Evolutionary conservation across 805 yeast species (phyloP).

Genomic region (Sugiyamaella qingdaonensis): DNA sequence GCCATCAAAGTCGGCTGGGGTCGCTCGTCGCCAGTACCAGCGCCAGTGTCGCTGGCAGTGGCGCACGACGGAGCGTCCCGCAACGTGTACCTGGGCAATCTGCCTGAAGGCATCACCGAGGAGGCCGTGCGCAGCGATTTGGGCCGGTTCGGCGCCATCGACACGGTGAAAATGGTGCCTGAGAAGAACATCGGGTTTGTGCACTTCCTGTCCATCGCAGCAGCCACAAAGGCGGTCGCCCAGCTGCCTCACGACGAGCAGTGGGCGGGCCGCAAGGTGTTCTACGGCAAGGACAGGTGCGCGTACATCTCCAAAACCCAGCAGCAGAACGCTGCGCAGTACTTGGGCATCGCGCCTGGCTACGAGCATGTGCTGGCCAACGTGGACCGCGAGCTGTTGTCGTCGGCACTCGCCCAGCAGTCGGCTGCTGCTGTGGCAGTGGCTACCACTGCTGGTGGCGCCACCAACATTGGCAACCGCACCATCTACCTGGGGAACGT

Average conservation of each 20-base stretch:
- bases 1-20: slow-evolving; percentile 95
- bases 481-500: slow-evolving; percentile 88
- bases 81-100: slow-evolving; percentile 83
- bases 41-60: slow-evolving; percentile 71
- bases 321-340: slow-evolving; percentile 95
- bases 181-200: slow-evolving; percentile 79
- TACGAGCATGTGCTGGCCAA: slow-evolving; percentile 74
- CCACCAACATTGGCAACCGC: slow-evolving; percentile 85
- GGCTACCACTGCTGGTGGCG: slow-evolving; percentile 92
- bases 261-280: slow-evolving; percentile 74
- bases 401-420: slow-evolving; percentile 66
- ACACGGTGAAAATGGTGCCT: slow-evolving; percentile 70
- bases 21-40: slow-evolving; percentile 66
- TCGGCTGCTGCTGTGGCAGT: slow-evolving; percentile 97
- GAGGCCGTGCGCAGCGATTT: slow-evolving; percentile 64
- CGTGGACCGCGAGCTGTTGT: slow-evolving; percentile 51
- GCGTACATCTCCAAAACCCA: slow-evolving; percentile 93
- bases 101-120: slow-evolving; percentile 63
- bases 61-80: slow-evolving; percentile 87
- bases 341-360: slow-evolving; percentile 85
- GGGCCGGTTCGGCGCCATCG: slow-evolving; percentile 73
- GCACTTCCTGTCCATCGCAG: slow-evolving; percentile 78
- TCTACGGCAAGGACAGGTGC: slow-evolving; percentile 85
- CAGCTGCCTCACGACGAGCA: slow-evolving; percentile 60
- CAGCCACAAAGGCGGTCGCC: slow-evolving; percentile 84